phyloP scores from a whole-genome alignment of 495 filamentous ascomycete species.

The Aspergillus affinis region DNA sequence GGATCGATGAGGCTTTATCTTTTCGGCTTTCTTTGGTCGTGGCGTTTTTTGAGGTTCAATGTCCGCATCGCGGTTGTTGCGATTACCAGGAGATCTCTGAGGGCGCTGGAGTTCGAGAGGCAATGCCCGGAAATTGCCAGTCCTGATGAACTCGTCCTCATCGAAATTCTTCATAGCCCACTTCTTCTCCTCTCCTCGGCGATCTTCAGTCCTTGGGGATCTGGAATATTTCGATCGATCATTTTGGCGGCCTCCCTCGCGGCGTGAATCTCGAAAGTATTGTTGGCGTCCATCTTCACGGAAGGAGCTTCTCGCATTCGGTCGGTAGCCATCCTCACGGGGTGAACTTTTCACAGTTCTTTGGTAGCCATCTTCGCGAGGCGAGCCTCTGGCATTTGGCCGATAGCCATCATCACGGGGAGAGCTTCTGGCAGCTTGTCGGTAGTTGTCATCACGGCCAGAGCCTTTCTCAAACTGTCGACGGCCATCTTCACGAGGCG shows the following conservation, averaged over 20 bases:
- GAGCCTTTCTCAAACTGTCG: no score
- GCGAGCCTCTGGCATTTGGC: not conserved
- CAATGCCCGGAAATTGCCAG: slow-evolving; percentile 33
- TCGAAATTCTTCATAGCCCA: slow-evolving; percentile 24
- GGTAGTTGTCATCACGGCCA: no score
- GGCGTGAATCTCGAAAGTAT: not conserved
- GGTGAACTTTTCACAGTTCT: not conserved
- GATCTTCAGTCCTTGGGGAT: not conserved
- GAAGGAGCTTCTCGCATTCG: not conserved
- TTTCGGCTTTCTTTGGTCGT: slow-evolving; percentile 8
- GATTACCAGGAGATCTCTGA: not conserved
- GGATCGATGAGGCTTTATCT: slow-evolving; percentile 19
- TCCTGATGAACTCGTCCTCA: slow-evolving; percentile 34
- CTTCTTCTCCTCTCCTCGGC: not conserved
- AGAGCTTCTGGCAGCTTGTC: no score
- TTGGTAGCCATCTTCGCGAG: not conserved
- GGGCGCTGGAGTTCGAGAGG: slow-evolving; percentile 28
- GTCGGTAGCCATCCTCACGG: not conserved
- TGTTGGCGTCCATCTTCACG: not conserved
- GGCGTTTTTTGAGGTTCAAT: slow-evolving; percentile 5
- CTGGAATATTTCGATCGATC: not conserved
- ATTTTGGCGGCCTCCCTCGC: not conserved
- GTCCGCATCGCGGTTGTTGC: slow-evolving; percentile 6
- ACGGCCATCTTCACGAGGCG: not conserved
- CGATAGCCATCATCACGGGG: no score